A percentile compares a stretch with the other conserved stretches of the same genome.
Evolutionary conservation across 2,329 filamentous ascomycete species (phyloP).

Genomic region (Plectosphaerella plurivora): DNA sequence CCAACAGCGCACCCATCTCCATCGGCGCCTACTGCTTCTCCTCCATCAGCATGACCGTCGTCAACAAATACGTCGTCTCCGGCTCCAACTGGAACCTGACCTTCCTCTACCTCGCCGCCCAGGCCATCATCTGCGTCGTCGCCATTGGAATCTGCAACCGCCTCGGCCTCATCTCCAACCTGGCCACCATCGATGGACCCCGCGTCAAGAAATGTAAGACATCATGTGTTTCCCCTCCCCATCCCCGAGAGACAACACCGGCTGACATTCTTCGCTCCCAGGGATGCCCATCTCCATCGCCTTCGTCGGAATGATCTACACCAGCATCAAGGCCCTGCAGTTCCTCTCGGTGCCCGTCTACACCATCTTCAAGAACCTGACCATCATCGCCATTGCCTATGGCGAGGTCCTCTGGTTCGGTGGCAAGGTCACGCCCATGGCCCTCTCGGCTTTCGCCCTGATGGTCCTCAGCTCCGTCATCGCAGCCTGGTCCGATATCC

Average conservation of each 20-base stretch:
- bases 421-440: conserved; percentile 80
- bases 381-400: conserved; percentile 97
- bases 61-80: conserved; percentile 97
- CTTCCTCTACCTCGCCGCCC: conserved; percentile 88
- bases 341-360: conserved; percentile 97
- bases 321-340: conserved; percentile 90
- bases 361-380: conserved; percentile 99
- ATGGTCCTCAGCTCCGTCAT: conserved; percentile 96
- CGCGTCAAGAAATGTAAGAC: conserved; percentile 86
- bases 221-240: neutral
- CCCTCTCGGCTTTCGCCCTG: conserved; percentile 88
- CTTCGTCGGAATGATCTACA: conserved; percentile 99
- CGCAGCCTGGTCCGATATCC: conserved; percentile 95
- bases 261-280: conserved; percentile 28
- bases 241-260: neutral
- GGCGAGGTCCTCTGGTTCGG: conserved; percentile 98
- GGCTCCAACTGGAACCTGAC: conserved; percentile 91
- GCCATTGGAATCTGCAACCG: conserved; percentile 79
- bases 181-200: conserved; percentile 75
- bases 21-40: conserved; percentile 89
- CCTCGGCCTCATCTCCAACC: conserved; percentile 74
- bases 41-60: conserved; percentile 99
- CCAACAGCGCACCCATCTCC: conserved; percentile 74
- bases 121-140: conserved; percentile 68
- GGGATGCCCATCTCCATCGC: conserved; percentile 96